Percentiles rank a stretch among this genome's conserved stretches.
phyloP scores from a whole-genome alignment of 2,329 filamentous ascomycete species.

The Leptographium galeiforme region DNA sequence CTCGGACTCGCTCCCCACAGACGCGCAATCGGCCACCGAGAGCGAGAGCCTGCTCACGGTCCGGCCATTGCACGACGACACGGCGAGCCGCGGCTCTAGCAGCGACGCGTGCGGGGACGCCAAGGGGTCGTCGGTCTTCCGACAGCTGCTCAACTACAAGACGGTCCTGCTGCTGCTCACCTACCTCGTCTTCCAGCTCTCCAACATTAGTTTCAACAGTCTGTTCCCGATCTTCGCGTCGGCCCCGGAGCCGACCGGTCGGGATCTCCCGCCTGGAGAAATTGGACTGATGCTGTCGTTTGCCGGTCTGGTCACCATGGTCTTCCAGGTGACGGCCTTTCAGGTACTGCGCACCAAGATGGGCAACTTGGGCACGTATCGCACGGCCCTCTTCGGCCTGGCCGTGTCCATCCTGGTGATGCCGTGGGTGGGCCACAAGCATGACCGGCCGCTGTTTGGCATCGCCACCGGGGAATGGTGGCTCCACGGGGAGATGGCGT shows the following conservation, averaged over 20 bases:
- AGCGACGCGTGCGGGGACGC: background rate
- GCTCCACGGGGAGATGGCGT: conserved; percentile 70
- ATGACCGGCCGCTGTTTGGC: conserved; percentile 41
- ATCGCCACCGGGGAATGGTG: conserved; percentile 50
- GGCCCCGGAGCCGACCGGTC: conserved; percentile 59
- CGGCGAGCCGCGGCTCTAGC: conserved; percentile 18
- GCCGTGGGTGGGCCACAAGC: conserved; percentile 76
- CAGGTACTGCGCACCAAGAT: conserved; percentile 62
- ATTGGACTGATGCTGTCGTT: conserved; percentile 80
- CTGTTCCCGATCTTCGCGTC: conserved; percentile 89
- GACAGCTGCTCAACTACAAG: conserved; percentile 60
- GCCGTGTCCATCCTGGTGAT: conserved; percentile 73
- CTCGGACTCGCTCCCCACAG: background rate
- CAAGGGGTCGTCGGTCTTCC: conserved; percentile 27
- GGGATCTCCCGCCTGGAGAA: conserved; percentile 59
- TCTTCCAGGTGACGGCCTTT: conserved; percentile 82
- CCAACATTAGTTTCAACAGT: conserved; percentile 90
- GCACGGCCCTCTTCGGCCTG: conserved; percentile 64
- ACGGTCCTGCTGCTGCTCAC: conserved; percentile 71
- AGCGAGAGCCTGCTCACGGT: background rate
- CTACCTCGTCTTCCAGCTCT: conserved; percentile 85
- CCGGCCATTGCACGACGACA: background rate
- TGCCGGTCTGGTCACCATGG: conserved; percentile 70
- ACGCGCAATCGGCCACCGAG: background rate
- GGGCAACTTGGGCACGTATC: conserved; percentile 78